Evolutionary conservation across 441 rosid genomes (phyloP), one percentile per base, ranked within the genome.

Genomic region (Euphorbia celastroides): DNA sequence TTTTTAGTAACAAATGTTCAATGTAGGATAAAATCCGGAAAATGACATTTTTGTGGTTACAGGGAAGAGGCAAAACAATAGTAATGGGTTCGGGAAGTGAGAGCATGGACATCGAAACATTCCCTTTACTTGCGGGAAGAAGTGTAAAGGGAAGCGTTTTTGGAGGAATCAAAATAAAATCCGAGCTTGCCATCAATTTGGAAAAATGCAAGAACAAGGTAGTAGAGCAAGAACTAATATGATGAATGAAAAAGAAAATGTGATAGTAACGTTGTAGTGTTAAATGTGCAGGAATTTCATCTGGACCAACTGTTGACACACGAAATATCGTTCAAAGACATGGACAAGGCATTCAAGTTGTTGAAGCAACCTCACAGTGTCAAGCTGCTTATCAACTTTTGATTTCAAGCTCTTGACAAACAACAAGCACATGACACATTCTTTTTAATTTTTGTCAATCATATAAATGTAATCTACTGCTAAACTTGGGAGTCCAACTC

Each of bases 171-270:
- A 81, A 79, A 65, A 36, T 56, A n/a, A 75, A 72, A 42, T 74
- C 81, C 12, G 81, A 79, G 17, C 79, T 80, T 5, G 81, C 85
- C 16, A n/a, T 67, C 5, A 5, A 80, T 13, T 26, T 78, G 10
- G 41, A 75, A 5, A 80, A 77, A 70, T 82, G 80, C 75, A 77
- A 58, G 64, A 70, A 74, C 13, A 75, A 78, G 88, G 86, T 77
- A 14, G 7, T 50, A n/a, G n/a, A 17, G 0, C 56, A 17, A 30
- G 2, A 11, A 32, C n/a, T 20, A 7, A 3, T 6, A 32, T 22
- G 2, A 19, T 10, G 46, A 19, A 34, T 20, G 10, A 23, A 11
- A 36, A 6, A 5, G n/a, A 42, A 13, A 4, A 34, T 3, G 38
- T 16, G 6, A 9, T 5, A 26, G 14, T 25, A 19, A 64, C 30